Evolutionary conservation across 2,329 filamentous ascomycete species (phyloP).

Genomic region (Colletotrichum plurivorum): DNA sequence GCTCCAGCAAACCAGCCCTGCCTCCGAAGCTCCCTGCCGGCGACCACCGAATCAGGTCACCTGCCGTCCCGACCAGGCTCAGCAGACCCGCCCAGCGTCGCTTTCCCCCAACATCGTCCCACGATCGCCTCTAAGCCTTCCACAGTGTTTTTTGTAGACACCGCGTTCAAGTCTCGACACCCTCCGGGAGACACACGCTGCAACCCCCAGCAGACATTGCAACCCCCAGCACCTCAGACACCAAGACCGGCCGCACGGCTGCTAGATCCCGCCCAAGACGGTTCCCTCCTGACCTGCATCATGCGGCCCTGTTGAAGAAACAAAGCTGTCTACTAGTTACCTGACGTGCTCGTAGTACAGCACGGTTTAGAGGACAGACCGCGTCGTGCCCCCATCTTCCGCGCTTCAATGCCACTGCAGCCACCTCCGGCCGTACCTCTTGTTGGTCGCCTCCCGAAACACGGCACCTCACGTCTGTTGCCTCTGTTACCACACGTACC

Average conservation of each 20-base stretch:
- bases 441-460: conserved; percentile 11
- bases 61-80: conserved; percentile 28
- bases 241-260: conserved; percentile 23
- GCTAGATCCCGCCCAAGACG: conserved; percentile 17
- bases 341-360: too few relatives aligned
- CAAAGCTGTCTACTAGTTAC: too few relatives aligned
- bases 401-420: conserved; percentile 3
- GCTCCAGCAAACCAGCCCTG: conserved; percentile 17
- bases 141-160: too few relatives aligned
- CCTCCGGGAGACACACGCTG: conserved; percentile 1
- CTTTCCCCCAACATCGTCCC: conserved; percentile 14
- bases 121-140: background rate
- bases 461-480: background rate
- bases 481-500: background rate
- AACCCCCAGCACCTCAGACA: too few relatives aligned
- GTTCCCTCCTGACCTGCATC: conserved; percentile 30
- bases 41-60: conserved; percentile 33
- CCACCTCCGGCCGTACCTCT: background rate
- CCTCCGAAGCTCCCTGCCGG: conserved; percentile 27
- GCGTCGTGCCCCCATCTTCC: conserved; percentile 3
- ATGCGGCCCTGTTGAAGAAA: conserved; percentile 35
- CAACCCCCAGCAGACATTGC: background rate
- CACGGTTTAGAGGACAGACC: too few relatives aligned
- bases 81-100: conserved; percentile 17
- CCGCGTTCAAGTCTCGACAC: background rate